Evolutionary conservation across 495 filamentous ascomycete genomes (phyloP).

Genomic region (Terfezia claveryi): DNA sequence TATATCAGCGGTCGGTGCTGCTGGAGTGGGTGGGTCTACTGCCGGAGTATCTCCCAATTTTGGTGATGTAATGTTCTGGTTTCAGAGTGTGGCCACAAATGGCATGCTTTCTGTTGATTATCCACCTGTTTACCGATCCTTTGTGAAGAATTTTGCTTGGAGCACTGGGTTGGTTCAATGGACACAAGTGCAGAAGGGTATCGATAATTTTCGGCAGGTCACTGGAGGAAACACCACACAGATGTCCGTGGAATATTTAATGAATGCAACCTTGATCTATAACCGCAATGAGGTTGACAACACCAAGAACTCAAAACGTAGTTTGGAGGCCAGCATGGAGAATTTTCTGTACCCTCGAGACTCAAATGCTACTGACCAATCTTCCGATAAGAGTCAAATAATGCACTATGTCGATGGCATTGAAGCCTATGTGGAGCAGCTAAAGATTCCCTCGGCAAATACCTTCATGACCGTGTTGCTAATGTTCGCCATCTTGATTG

Average conservation of each 20-base stretch:
- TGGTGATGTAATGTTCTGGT: conserved; percentile 67
- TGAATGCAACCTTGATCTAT: conserved; percentile 49
- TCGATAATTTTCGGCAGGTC: conserved; percentile 56
- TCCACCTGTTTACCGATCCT: conserved; percentile 66
- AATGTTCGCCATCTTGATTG: conserved; percentile 71
- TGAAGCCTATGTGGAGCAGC: conserved; percentile 49
- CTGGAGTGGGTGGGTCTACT: conserved; percentile 26
- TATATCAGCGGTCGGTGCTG: conserved; percentile 44
- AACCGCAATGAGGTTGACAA: conserved; percentile 20
- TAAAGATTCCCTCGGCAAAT: conserved; percentile 66
- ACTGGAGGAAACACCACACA: conserved; percentile 77
- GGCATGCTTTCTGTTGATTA: conserved; percentile 86
- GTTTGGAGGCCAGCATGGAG: conserved; percentile 10
- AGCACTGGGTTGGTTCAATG: conserved; percentile 69
- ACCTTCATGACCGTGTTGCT: conserved; percentile 91
- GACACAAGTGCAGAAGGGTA: conserved; percentile 53
- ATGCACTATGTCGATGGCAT: conserved; percentile 41
- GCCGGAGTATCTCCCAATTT: conserved; percentile 52
- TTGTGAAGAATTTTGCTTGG: conserved; percentile 83
- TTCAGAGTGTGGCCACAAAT: conserved; percentile 82
- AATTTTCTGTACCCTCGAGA: not conserved
- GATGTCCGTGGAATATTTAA: conserved; percentile 52
- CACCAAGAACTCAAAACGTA: conserved; percentile 4
- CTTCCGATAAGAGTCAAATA: conserved; percentile 19
- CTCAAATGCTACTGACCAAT: conserved; percentile 9